Evolutionary conservation across 805 yeast species (phyloP).

Genomic region (Clavispora vitiphila): DNA sequence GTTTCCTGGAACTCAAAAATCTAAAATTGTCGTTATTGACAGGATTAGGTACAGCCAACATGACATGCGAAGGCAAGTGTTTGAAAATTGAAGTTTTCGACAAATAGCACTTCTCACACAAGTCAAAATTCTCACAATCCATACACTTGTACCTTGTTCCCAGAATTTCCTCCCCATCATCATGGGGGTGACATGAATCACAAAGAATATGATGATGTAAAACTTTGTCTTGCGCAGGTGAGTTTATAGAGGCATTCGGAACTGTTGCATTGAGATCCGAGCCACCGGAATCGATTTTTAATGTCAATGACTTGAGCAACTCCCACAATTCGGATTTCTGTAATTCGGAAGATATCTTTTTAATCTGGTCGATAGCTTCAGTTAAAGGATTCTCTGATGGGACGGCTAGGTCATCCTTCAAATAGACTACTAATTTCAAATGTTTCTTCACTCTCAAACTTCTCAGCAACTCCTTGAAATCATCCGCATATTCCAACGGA

Average conservation of each 20-base stretch:
- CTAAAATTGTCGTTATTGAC: background rate
- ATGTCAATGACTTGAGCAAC: constrained; percentile 8
- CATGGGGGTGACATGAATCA: constrained; percentile 29
- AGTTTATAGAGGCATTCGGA: background rate
- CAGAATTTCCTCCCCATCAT: constrained; percentile 1
- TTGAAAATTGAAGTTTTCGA: background rate
- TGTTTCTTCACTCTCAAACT: constrained; percentile 46
- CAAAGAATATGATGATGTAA: constrained; percentile 28
- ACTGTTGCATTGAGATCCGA: background rate
- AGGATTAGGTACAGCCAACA: constrained; percentile 8
- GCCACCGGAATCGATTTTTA: background rate
- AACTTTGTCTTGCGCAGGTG: background rate
- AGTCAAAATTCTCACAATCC: constrained; percentile 13
- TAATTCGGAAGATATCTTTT: constrained; percentile 8
- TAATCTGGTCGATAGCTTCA: constrained; percentile 9
- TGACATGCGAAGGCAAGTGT: constrained; percentile 11
- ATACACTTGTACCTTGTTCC: constrained; percentile 15
- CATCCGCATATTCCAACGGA: constrained; percentile 31
- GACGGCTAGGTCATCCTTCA: background rate
- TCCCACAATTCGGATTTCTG: constrained; percentile 12
- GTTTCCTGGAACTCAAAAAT: background rate
- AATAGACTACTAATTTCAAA: constrained; percentile 25
- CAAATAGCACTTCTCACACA: constrained; percentile 10
- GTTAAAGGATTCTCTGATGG: constrained; percentile 13
- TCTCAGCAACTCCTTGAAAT: constrained; percentile 40